Evolutionary conservation across 2,329 filamentous ascomycete genomes (phyloP).

Genomic region (Trichoderma guizhouense): DNA sequence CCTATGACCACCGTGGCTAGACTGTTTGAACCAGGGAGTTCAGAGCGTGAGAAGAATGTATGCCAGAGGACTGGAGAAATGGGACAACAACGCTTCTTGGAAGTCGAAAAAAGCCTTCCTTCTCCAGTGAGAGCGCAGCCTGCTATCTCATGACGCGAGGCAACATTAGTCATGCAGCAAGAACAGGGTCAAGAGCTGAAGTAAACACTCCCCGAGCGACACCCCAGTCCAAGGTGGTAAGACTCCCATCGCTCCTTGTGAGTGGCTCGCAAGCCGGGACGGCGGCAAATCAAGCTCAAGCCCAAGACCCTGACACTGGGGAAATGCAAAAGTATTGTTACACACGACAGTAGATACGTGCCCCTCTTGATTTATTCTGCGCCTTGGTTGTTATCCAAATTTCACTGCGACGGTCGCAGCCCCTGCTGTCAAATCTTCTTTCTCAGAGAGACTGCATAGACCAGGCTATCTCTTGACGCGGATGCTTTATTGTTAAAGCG

Average conservation of each 20-base stretch:
- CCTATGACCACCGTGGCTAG: not conserved
- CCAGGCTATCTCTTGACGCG: not conserved
- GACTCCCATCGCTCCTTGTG: not conserved
- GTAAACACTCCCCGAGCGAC: not conserved
- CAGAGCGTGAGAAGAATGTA: not conserved
- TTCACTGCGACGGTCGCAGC: not conserved
- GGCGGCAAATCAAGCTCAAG: not conserved
- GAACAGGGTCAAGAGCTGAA: not conserved
- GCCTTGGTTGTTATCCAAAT: not conserved
- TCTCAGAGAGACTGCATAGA: not conserved
- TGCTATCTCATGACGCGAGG: not conserved
- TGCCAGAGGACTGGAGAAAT: not conserved
- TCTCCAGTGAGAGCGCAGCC: not conserved
- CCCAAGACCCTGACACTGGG: not conserved
- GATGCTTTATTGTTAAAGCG: not conserved
- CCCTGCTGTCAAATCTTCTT: no score
- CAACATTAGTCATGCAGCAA: not conserved
- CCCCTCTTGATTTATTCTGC: not conserved
- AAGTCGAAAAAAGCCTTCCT: not conserved
- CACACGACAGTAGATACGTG: not conserved
- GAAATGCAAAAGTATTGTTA: not conserved
- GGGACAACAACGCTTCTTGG: not conserved
- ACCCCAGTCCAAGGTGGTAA: not conserved
- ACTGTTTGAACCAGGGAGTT: not conserved
- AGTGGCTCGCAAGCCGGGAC: no score